These are phyloP conservation scores for Trichocladium antarcticum DNA, from an alignment of 495 filamentous ascomycete genomes.

Conservation along the genomic window DNA sequence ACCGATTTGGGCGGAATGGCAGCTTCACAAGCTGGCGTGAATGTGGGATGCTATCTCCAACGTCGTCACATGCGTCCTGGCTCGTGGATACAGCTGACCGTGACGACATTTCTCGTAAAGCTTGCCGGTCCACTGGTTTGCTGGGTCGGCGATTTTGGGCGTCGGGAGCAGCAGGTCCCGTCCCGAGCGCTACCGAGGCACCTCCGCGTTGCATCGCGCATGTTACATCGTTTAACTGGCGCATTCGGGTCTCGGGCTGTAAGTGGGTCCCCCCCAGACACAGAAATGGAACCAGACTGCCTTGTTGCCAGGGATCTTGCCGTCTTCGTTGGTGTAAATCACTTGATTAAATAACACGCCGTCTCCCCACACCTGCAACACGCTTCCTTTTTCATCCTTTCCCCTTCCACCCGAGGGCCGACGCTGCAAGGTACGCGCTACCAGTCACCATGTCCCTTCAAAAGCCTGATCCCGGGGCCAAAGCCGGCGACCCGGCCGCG, in stretches of 20 bases:
- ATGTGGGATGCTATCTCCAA: no score
- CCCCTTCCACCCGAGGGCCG: background rate
- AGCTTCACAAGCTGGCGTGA: no score
- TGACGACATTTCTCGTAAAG: no score
- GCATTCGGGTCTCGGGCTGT: background rate
- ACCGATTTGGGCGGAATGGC: no score
- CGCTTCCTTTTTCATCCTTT: background rate
- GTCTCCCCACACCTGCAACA: background rate
- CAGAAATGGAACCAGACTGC: background rate
- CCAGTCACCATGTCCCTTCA: constrained; percentile 4
- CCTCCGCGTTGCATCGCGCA: no score
- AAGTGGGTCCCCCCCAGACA: background rate
- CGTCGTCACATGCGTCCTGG: no score
- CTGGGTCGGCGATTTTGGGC: background rate
- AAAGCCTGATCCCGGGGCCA: background rate
- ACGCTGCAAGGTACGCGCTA: background rate
- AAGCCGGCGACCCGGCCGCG: background rate
- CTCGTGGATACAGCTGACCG: no score
- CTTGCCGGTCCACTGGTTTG: constrained; percentile 2
- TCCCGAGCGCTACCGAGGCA: background rate
- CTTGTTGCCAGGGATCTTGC: background rate
- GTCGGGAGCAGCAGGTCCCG: background rate
- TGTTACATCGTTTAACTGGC: no score
- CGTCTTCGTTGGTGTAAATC: no score
- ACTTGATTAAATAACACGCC: background rate